Evolutionary conservation across 345 rosid species (phyloP).

Genomic region (Lepidium aucheri): DNA sequence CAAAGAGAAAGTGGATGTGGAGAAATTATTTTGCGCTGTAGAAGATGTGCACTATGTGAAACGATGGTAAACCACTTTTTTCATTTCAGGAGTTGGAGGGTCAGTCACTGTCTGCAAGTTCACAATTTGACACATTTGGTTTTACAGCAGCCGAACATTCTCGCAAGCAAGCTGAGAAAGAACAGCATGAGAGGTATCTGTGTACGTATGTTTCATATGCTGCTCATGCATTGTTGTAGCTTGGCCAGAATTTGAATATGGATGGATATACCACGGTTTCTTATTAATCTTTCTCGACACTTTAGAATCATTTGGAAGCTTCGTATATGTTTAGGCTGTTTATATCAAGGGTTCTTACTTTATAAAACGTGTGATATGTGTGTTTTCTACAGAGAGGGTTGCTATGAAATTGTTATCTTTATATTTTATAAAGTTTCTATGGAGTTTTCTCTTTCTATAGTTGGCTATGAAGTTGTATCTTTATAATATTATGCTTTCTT

Average conservation of each 20-base stretch:
- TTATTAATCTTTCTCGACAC: not conserved
- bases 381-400: not conserved
- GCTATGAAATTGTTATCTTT: not conserved
- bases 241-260: not conserved
- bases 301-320: not conserved
- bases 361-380: not conserved
- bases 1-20: not conserved
- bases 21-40: not conserved
- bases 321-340: not conserved
- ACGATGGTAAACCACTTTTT: slow-evolving; percentile 4
- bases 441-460: not conserved
- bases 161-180: slow-evolving; percentile 86
- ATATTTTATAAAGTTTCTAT: not conserved
- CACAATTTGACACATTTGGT: slow-evolving; percentile 97
- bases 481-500: not conserved
- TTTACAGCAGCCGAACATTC: slow-evolving; percentile 84
- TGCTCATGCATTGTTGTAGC: not conserved
- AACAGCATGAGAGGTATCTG: slow-evolving; percentile 67
- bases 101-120: slow-evolving; percentile 52
- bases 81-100: slow-evolving; percentile 72
- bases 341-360: not conserved
- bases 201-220: slow-evolving; percentile 6
- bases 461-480: slow-evolving; percentile 5
- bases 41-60: not conserved
- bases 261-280: not conserved